A percentile compares a stretch with the other conserved stretches of the same genome.
Conservation (phyloP, 179 eudicot genomes). For the Beta corolliflora region DNA sequence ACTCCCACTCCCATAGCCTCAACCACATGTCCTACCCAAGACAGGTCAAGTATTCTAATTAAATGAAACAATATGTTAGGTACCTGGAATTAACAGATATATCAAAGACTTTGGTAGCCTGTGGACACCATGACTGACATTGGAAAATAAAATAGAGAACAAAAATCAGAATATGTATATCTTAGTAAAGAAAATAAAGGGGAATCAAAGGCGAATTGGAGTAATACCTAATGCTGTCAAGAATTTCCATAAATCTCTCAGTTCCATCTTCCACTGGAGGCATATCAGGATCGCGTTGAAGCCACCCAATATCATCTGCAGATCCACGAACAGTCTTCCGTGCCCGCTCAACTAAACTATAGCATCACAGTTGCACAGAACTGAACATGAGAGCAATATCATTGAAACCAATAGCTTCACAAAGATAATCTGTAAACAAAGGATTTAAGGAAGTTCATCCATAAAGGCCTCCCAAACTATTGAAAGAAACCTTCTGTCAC, state of each 20-base stretch:
- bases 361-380: constrained; percentile 20
- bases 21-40: constrained; percentile 3
- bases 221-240: constrained; percentile 75
- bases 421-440: neutral
- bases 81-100: constrained; percentile 95
- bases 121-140: constrained; percentile 92
- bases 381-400: constrained; percentile 16
- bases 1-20: neutral
- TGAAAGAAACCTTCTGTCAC: neutral
- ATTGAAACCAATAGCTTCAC: constrained; percentile 5
- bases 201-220: constrained; percentile 1
- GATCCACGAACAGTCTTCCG: constrained; percentile 89
- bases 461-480: neutral
- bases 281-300: constrained; percentile 73
- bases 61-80: constrained; percentile 6
- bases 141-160: neutral
- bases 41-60: neutral
- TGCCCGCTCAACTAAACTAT: constrained; percentile 77
- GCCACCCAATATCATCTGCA: constrained; percentile 97
- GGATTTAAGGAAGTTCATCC: neutral
- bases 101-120: constrained; percentile 78
- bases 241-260: constrained; percentile 80
- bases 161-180: constrained; percentile 20
- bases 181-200: neutral
- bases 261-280: constrained; percentile 94